These are phyloP conservation scores for Neofusicoccum kwambonambiense DNA, from an alignment of 2,329 filamentous ascomycete genomes.

Conservation along the genomic window DNA sequence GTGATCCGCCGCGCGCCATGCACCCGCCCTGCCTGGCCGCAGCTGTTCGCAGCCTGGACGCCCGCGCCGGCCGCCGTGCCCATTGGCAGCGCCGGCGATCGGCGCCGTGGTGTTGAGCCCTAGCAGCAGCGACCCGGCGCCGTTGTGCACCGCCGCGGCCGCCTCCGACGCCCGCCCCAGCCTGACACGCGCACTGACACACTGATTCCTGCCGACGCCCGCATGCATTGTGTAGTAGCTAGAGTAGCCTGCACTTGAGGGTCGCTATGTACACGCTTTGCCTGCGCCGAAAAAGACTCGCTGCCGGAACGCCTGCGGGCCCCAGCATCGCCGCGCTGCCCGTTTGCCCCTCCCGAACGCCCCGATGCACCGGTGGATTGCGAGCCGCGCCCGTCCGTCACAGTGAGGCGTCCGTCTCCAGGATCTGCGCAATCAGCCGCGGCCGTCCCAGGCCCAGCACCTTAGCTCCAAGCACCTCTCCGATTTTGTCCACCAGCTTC, in stretches of 20 bases:
- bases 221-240: background rate
- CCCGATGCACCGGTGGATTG: background rate
- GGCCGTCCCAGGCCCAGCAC: slow-evolving; percentile 41
- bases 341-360: slow-evolving; percentile 4
- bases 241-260: background rate
- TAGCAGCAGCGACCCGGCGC: background rate
- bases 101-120: background rate
- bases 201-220: background rate
- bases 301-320: background rate
- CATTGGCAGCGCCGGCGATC: background rate
- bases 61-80: background rate
- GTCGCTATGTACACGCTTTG: background rate
- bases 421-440: slow-evolving; percentile 36
- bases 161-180: background rate
- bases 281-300: background rate
- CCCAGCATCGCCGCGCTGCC: background rate
- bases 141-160: background rate
- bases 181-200: background rate
- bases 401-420: slow-evolving; percentile 28
- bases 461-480: slow-evolving; percentile 42
- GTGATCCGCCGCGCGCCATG: slow-evolving; percentile 14
- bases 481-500: slow-evolving; percentile 43
- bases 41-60: background rate
- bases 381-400: background rate
- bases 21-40: background rate